A percentile compares a stretch with the other conserved stretches of the same genome.
These are phyloP conservation scores for Clavulina sp. DNA, from an alignment of 768 basidiomycete genomes.

Conservation along the genomic window DNA sequence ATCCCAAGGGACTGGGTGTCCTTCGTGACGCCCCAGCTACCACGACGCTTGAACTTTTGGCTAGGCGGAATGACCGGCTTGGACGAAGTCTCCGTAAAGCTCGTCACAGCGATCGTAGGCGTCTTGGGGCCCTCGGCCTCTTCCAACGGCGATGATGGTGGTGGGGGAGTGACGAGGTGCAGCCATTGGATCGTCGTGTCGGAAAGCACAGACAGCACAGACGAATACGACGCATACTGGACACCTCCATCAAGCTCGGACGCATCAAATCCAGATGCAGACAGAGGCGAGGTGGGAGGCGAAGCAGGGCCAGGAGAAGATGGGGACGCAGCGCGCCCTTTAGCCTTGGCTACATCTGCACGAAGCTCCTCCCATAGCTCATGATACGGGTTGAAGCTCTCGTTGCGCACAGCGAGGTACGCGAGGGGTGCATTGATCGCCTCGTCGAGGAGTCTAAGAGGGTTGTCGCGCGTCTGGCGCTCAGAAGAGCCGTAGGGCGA, in stretches of 20 bases:
- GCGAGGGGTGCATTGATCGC: slow-evolving; percentile 32
- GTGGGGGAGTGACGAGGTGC: not conserved
- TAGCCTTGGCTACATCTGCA: slow-evolving; percentile 18
- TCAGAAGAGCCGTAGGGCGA: slow-evolving; percentile 21
- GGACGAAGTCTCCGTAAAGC: too few relatives aligned
- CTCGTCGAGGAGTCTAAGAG: slow-evolving; percentile 41
- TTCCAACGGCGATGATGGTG: too few relatives aligned
- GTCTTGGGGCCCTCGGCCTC: too few relatives aligned
- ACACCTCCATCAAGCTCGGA: too few relatives aligned
- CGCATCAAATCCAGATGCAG: too few relatives aligned
- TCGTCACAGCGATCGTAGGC: too few relatives aligned
- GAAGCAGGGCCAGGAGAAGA: slow-evolving; percentile 19
- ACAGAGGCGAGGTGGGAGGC: slow-evolving; percentile 8
- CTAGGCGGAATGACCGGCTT: too few relatives aligned
- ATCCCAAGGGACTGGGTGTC: too few relatives aligned
- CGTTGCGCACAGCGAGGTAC: slow-evolving; percentile 19
- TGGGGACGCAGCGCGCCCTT: slow-evolving; percentile 13
- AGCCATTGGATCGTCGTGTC: not conserved
- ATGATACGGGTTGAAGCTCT: slow-evolving; percentile 18
- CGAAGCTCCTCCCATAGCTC: slow-evolving; percentile 41
- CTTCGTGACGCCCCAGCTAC: too few relatives aligned
- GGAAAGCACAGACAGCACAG: not conserved
- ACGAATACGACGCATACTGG: too few relatives aligned
- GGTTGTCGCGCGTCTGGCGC: slow-evolving; percentile 27
- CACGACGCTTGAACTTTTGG: too few relatives aligned